Evolutionary conservation across 2,329 filamentous ascomycete species (phyloP), one percentile per base, ranked within the genome.

Genomic region (Aspergillus sp.): DNA sequence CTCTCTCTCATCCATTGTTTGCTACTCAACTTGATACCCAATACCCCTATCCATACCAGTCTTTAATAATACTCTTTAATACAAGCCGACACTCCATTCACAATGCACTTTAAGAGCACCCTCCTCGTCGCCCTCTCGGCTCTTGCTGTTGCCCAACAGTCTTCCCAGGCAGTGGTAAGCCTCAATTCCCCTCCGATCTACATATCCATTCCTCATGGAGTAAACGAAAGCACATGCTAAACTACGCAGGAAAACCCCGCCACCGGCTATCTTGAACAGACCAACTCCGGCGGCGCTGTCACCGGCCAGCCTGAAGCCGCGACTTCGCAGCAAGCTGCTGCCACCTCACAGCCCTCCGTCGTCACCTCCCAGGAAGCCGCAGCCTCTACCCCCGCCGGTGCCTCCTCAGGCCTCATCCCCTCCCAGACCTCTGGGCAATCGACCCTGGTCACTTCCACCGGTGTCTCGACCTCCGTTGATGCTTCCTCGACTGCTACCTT

Each of bases 281-380:
- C 75, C 52, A 72, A 78, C 65, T 72, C 72, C 17, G 53, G 65
- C 19, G 74, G 75, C 43, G 74, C 77, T 35, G 67, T 77, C 43
- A 78, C 75, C 39, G 74, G 73, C 52, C 66, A 71, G 63, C 74
- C 75, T 15, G 45, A 53, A 2, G 57, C 58, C 12, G 57, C 62
- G 23, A 69, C 69, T 38, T 58, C 60, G 7, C 63, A 66, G 53
- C 62, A 66, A n/a, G 55, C 49, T n/a, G 59, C 62, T 41, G 64
- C 60, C n/a, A 63, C 65, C 32, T 63, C 71, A 47, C 68, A 44
- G 13, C 56, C 58, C n/a, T 53, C 59, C 13, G 62, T 58, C 44
- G 59, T 65, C 20, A 69, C 65, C 32, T 56, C 58, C 23, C 70
- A 70, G 54, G 59, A 70, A 19, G 58, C 56, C 17, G 63, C 66